Base-by-base conservation (phyloP, 2,329 filamentous ascomycete genomes). In the Exserohilum turcica region DNA sequence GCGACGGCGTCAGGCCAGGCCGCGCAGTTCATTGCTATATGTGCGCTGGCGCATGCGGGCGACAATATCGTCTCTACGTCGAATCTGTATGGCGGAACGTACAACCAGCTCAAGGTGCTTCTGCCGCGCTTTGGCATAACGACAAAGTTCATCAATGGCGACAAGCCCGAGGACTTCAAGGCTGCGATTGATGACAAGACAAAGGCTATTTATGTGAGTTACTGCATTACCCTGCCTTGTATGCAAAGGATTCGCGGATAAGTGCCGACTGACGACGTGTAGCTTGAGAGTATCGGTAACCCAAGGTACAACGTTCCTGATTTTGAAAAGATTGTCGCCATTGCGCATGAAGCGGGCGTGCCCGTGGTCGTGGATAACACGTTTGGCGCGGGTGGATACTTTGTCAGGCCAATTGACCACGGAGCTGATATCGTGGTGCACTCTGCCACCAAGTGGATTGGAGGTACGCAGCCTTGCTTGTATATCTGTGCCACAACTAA, bases 401-500 rank as follows among this genome's bases (percentile, higher is more conserved):
- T 91, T 74, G 80, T 88, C 63, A 86, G 89, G 6, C 92, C 92
- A 35, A 93, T 97, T 66, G 87, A 92, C 19, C 89, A 96, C 75
- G 92, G 92, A 49, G 92, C 90, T 59, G 92, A 97, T 72, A 96
- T 97, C 56, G 88, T 97, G 46, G 90, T 96, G 19, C 92, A 97
- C 82, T 94, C 90, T 33, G 92, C 92, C 9, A 96, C 92, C 53
- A 97, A 97, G 77, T 97, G 92, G 92, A 97, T 97, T 59, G 92
- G 92, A 52, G 92, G 92, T 57, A 55, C 2, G 36, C 24, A 5
- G 4, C 27, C 18, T 16, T 3, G 15, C 9, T 36, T 15, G 2
- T n/a, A 0, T 12, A 6, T 21, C 18, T 10, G 9, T 24, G 18
- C 0, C 10, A 27, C 13, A 10, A 16, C 27, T 45, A 18, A 48